Evolutionary conservation across 2,329 filamentous ascomycete species (phyloP).

Genomic region (Mycosphaerelloides madeirae): DNA sequence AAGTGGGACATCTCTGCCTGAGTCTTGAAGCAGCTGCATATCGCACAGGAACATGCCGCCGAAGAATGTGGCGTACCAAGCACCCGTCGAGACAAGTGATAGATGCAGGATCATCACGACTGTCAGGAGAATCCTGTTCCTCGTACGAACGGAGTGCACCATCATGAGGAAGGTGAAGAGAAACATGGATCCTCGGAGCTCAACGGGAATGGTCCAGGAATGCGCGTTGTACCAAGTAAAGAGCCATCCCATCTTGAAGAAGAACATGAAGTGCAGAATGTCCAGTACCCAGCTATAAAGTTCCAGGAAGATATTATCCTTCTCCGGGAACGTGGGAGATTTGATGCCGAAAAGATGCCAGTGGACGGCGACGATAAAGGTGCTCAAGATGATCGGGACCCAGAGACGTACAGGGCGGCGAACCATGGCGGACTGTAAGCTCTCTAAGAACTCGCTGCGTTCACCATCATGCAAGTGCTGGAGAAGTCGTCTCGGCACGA

Average conservation of each 20-base stretch:
- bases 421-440: conserved; percentile 43
- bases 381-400: conserved; percentile 49
- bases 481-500: conserved; percentile 40
- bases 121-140: conserved; percentile 6
- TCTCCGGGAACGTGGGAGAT: conserved; percentile 24
- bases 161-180: conserved; percentile 55
- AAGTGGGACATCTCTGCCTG: background rate
- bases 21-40: conserved; percentile 50
- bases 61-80: conserved; percentile 55
- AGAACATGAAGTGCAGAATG: conserved; percentile 50
- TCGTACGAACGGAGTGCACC: conserved; percentile 30
- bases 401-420: conserved; percentile 46
- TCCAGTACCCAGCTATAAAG: conserved; percentile 40
- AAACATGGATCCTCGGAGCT: conserved; percentile 59
- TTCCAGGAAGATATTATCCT: conserved; percentile 44
- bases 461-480: conserved; percentile 23
- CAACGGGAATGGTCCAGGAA: conserved; percentile 57
- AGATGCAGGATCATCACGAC: conserved; percentile 14
- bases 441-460: conserved; percentile 34
- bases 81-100: conserved; percentile 38
- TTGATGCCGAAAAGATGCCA: conserved; percentile 51
- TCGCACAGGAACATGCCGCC: conserved; percentile 58
- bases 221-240: conserved; percentile 16
- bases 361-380: conserved; percentile 48
- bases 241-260: conserved; percentile 46